A percentile compares a stretch with the other conserved stretches of the same genome.
These are phyloP conservation scores for Alternaria sp. DNA, from an alignment of 2,329 filamentous ascomycete species.

Conservation along the genomic window DNA sequence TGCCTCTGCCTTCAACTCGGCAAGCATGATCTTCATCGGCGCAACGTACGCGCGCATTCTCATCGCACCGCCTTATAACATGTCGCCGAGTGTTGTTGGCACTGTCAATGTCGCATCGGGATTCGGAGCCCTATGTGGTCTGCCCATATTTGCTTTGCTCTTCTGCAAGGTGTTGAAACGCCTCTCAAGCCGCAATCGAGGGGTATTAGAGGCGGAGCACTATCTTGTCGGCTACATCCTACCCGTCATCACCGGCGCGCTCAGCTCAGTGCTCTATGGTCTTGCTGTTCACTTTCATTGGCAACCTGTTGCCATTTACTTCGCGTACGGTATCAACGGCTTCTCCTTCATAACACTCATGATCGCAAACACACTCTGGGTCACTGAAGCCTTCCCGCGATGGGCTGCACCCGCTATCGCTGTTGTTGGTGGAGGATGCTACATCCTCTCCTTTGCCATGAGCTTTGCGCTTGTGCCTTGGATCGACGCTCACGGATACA, in stretches of 20 bases:
- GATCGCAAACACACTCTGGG: conserved; percentile 42
- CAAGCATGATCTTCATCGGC: conserved; percentile 43
- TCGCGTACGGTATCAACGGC: conserved; percentile 41
- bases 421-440: conserved; percentile 35
- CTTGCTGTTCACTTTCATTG: conserved; percentile 29
- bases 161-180: conserved; percentile 24
- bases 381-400: conserved; percentile 44
- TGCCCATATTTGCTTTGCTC: conserved; percentile 18
- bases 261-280: conserved; percentile 38
- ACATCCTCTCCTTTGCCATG: conserved; percentile 32
- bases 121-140: conserved; percentile 29
- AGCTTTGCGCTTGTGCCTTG: conserved; percentile 36
- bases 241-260: conserved; percentile 32
- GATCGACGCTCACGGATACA: conserved; percentile 35
- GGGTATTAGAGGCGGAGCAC: conserved; percentile 44
- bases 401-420: conserved; percentile 44
- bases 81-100: conserved; percentile 22
- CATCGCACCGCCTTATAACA: conserved; percentile 31
- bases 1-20: conserved; percentile 34
- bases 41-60: conserved; percentile 34
- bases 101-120: conserved; percentile 33
- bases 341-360: conserved; percentile 35
- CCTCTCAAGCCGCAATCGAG: conserved; percentile 35
- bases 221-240: conserved; percentile 40
- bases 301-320: conserved; percentile 26